These are phyloP conservation scores for Termitomyces sp. DNA, from an alignment of 768 basidiomycete genomes.

Conservation along the genomic window DNA sequence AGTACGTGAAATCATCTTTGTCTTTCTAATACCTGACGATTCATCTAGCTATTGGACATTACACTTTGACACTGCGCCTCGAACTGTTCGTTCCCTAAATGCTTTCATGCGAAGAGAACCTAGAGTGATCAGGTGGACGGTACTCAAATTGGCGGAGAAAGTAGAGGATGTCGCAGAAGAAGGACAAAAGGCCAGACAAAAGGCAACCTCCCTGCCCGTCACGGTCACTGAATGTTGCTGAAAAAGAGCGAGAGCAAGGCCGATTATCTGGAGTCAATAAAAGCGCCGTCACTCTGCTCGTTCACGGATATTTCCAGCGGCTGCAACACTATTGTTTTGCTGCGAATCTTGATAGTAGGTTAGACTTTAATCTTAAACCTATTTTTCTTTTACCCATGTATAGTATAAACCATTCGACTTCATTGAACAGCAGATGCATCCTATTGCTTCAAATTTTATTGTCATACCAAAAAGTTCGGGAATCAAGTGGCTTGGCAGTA, in stretches of 20 bases:
- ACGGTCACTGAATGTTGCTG: not conserved
- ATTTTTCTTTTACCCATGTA: not conserved
- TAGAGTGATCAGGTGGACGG: slow-evolving; percentile 77
- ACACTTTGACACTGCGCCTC: slow-evolving; percentile 84
- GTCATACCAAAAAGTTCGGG: not conserved
- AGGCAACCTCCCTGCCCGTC: not conserved
- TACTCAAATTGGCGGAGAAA: slow-evolving; percentile 71
- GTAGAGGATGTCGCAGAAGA: slow-evolving; percentile 61
- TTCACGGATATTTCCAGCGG: too few species aligned
- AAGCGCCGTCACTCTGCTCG: not conserved
- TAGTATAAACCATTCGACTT: not conserved
- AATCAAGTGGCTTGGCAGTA: not conserved
- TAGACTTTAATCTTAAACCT: not conserved
- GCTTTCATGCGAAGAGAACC: slow-evolving; percentile 72
- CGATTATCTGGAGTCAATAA: not conserved
- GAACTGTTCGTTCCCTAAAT: slow-evolving; percentile 59
- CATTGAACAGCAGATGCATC: not conserved
- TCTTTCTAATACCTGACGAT: not conserved
- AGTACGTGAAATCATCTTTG: slow-evolving; percentile 52
- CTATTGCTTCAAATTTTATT: not conserved
- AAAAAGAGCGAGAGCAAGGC: not conserved
- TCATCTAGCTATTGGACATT: slow-evolving; percentile 78
- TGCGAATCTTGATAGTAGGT: not conserved
- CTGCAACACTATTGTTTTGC: not conserved
- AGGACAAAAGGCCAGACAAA: slow-evolving; percentile 24